These are phyloP conservation scores for Russula brevipes DNA, from an alignment of 768 basidiomycete species.

Conservation along the genomic window DNA sequence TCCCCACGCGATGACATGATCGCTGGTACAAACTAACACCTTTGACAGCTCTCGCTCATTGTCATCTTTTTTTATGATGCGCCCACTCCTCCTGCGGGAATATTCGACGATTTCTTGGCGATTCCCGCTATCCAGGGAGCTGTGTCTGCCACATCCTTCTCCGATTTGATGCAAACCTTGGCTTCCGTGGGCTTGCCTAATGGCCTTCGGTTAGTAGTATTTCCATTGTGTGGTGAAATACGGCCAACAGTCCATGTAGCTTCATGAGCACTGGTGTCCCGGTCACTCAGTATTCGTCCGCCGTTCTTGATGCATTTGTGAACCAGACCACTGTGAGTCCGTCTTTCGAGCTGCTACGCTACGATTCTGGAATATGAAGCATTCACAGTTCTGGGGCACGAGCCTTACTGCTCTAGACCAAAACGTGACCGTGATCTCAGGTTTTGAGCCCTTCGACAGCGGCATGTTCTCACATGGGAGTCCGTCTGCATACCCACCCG, in stretches of 20 bases:
- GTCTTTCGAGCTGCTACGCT: background rate
- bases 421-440: background rate
- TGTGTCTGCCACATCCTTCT: constrained; percentile 5
- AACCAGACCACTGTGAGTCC: background rate
- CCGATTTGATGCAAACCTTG: background rate
- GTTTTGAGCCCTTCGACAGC: background rate
- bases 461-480: constrained; percentile 5
- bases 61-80: constrained; percentile 22
- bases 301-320: background rate
- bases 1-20: background rate
- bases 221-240: too few relatives aligned
- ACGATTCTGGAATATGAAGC: background rate
- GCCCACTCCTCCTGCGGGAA: constrained; percentile 16
- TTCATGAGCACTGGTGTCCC: background rate
- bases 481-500: constrained; percentile 16
- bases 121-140: background rate
- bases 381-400: constrained; percentile 1
- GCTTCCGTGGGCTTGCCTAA: too few relatives aligned
- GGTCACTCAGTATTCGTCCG: background rate
- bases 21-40: background rate
- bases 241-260: background rate
- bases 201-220: background rate
- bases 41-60: background rate
- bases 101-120: constrained; percentile 25
- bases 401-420: background rate